Conservation (phyloP, 2,329 filamentous ascomycete species). For the Trichoderma brevicompactum region DNA sequence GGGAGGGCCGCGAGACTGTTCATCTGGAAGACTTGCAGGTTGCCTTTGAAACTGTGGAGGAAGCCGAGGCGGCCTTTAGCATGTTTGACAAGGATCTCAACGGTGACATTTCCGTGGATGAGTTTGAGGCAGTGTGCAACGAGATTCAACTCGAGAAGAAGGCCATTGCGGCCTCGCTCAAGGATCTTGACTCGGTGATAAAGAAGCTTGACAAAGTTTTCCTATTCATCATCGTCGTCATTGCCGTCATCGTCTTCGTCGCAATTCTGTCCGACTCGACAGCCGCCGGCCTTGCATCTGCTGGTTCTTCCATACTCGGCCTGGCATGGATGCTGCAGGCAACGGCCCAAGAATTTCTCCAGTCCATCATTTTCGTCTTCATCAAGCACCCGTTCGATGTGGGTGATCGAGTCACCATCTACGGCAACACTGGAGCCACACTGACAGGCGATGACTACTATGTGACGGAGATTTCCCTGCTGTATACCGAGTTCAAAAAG, state of each 20-base stretch:
- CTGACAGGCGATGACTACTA: conserved; percentile 91
- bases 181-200: conserved; percentile 93
- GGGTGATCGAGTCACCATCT: conserved; percentile 88
- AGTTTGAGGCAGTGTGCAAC: conserved; percentile 89
- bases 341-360: conserved; percentile 91
- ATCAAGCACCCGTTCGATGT: conserved; percentile 98
- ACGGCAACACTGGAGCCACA: conserved; percentile 82
- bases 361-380: conserved; percentile 93
- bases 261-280: conserved; percentile 88
- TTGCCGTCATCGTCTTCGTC: conserved; percentile 83
- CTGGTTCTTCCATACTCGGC: conserved; percentile 84
- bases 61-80: conserved; percentile 83
- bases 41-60: conserved; percentile 81
- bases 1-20: conserved; percentile 76
- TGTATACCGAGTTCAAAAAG: conserved; percentile 98
- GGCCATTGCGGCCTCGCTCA: conserved; percentile 90
- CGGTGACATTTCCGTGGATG: conserved; percentile 93
- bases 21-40: conserved; percentile 75
- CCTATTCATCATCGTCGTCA: conserved; percentile 80
- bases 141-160: conserved; percentile 95
- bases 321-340: conserved; percentile 91
- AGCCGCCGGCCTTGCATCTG: conserved; percentile 87
- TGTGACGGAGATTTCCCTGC: conserved; percentile 87
- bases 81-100: conserved; percentile 98
- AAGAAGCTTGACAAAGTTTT: conserved; percentile 88